phyloP scores from a whole-genome alignment of 768 basidiomycete genomes.

The Plicaturopsis crispa region DNA sequence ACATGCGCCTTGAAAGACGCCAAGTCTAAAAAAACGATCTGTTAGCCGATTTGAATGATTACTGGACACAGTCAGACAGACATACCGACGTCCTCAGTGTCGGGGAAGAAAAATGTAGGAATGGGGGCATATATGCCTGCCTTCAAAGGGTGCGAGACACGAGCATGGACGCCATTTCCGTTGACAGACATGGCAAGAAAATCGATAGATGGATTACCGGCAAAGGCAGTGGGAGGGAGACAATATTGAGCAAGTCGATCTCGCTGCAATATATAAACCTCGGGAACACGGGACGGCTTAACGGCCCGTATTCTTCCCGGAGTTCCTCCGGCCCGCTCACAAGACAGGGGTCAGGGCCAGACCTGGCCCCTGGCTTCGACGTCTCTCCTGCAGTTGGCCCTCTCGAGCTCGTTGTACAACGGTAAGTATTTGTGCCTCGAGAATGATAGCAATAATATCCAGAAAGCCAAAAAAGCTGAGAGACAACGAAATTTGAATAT shows the following conservation, averaged over 20 bases:
- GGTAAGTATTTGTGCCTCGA: too few species aligned
- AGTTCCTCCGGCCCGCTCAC: constrained; percentile 1
- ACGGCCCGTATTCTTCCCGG: constrained; percentile 3
- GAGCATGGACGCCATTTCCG: constrained; percentile 17
- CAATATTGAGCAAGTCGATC: constrained; percentile 1
- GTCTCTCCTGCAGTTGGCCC: too few species aligned
- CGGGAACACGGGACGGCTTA: too few species aligned
- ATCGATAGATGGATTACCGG: constrained; percentile 1
- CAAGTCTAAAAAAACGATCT: constrained; percentile 39
- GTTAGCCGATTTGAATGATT: constrained; percentile 5
- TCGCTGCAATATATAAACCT: too few species aligned
- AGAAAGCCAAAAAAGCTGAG: too few species aligned
- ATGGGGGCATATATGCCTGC: constrained; percentile 83
- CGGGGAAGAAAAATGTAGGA: constrained; percentile 74
- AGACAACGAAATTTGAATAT: too few species aligned
- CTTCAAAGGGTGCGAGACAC: constrained; percentile 46
- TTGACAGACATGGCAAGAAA: constrained; percentile 32
- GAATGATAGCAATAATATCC: too few species aligned
- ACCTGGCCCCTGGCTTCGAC: too few species aligned
- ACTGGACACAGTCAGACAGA: constrained; percentile 7
- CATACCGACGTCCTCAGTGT: constrained; percentile 78
- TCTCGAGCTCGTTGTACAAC: too few species aligned
- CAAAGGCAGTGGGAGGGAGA: constrained; percentile 4
- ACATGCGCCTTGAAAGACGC: constrained; percentile 63
- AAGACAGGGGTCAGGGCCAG: too few species aligned